These are phyloP conservation scores for Thymus mandschuricus DNA, from an alignment of 257 asterid species.

Conservation along the genomic window DNA sequence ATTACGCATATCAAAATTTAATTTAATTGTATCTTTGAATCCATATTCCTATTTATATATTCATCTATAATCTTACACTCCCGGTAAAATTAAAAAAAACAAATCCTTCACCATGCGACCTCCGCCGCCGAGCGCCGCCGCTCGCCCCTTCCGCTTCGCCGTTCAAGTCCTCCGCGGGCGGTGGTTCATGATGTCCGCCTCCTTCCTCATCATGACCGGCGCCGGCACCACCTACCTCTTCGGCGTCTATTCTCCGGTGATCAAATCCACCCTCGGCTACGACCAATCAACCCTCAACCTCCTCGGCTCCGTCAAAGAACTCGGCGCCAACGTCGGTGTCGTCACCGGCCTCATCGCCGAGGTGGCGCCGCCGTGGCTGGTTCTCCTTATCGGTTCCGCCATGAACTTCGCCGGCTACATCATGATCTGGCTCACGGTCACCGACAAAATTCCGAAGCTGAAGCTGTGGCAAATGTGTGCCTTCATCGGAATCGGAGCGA, in stretches of 20 bases:
- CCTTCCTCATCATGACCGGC: constrained; percentile 81
- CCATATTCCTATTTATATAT: no score
- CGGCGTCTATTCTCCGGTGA: constrained; percentile 78
- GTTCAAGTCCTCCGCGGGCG: constrained; percentile 43
- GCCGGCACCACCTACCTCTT: constrained; percentile 89
- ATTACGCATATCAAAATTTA: no score
- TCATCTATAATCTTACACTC: no score
- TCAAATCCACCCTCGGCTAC: constrained; percentile 64
- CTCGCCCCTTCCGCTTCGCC: neutral
- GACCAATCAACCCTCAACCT: constrained; percentile 84
- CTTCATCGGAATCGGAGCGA: constrained; percentile 77
- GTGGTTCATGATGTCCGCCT: constrained; percentile 82
- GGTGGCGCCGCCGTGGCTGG: constrained; percentile 79
- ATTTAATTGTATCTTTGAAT: no score
- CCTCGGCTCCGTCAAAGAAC: constrained; percentile 73
- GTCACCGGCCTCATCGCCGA: constrained; percentile 81
- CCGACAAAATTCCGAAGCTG: constrained; percentile 47
- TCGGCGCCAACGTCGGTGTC: constrained; percentile 86
- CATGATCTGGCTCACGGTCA: constrained; percentile 70
- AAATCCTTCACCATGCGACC: neutral
- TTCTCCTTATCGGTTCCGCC: constrained; percentile 56
- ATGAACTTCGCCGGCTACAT: constrained; percentile 42
- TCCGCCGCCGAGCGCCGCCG: neutral
- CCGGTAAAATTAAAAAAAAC: no score
- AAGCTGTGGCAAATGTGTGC: constrained; percentile 77